Evolutionary conservation across 495 filamentous ascomycete genomes (phyloP).

Genomic region (Penicillium cinerascens): DNA sequence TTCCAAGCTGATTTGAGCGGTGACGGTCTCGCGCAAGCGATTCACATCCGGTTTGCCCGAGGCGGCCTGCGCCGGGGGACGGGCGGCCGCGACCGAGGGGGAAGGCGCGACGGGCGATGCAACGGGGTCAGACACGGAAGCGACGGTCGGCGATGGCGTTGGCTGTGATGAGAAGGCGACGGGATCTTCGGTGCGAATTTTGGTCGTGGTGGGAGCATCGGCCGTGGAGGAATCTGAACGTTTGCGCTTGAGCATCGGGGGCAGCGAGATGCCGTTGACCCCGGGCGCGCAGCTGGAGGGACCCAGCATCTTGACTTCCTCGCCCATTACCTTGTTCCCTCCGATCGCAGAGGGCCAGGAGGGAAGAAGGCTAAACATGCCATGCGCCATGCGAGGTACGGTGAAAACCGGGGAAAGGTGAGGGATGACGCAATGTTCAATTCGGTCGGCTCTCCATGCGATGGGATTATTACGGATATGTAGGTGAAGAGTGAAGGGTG

Average conservation of each 20-base stretch:
- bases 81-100: constrained; percentile 10
- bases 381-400: constrained; percentile 52
- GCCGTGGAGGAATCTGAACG: constrained; percentile 39
- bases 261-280: constrained; percentile 34
- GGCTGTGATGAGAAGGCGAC: constrained; percentile 11
- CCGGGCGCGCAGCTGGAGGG: constrained; percentile 36
- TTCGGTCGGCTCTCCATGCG: constrained; percentile 1
- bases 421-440: not conserved
- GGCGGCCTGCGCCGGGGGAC: constrained; percentile 18
- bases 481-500: constrained; percentile 1
- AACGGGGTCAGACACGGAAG: not conserved
- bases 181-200: constrained; percentile 29
- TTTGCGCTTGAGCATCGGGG: constrained; percentile 53
- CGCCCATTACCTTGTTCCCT: constrained; percentile 51
- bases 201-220: constrained; percentile 33
- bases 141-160: constrained; percentile 7
- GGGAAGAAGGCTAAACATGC: constrained; percentile 54
- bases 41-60: constrained; percentile 29
- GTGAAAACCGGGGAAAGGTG: constrained; percentile 8
- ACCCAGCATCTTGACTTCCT: constrained; percentile 46
- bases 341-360: constrained; percentile 55
- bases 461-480: not conserved
- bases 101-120: constrained; percentile 8
- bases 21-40: constrained; percentile 65
- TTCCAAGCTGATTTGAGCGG: constrained; percentile 84